Evolutionary conservation across 2,329 filamentous ascomycete species (phyloP).

Genomic region (Emericellopsis atlantica): DNA sequence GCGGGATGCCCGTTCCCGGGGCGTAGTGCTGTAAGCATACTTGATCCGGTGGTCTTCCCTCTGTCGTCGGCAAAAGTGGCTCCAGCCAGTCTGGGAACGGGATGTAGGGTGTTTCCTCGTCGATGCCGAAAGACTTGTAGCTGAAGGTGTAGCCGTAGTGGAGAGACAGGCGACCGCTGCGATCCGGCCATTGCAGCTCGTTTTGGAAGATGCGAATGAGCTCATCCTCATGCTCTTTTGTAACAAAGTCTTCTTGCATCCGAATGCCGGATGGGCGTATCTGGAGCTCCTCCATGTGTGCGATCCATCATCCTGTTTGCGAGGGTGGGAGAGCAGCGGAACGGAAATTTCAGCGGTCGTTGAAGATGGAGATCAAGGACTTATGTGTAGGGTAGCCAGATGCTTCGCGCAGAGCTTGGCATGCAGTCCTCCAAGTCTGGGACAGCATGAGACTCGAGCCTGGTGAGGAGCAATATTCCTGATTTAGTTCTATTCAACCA

Average conservation of each 20-base stretch:
- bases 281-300: constrained; percentile 11
- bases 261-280: constrained; percentile 21
- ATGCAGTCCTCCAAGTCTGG: too few species aligned
- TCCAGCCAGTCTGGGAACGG: constrained; percentile 37
- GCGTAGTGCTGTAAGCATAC: constrained; percentile 49
- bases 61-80: constrained; percentile 30
- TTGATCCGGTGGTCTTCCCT: constrained; percentile 35
- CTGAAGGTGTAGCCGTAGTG: constrained; percentile 46
- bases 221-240: constrained; percentile 24
- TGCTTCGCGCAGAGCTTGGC: too few species aligned
- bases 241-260: constrained; percentile 34
- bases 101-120: constrained; percentile 32
- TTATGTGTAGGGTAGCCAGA: too few species aligned
- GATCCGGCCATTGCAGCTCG: constrained; percentile 32
- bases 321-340: too few species aligned
- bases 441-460: too few species aligned
- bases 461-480: too few species aligned
- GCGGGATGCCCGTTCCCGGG: constrained; percentile 45
- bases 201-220: constrained; percentile 20
- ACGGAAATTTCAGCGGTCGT: too few species aligned
- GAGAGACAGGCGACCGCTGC: constrained; percentile 31
- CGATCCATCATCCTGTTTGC: too few species aligned
- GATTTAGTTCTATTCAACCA: too few species aligned
- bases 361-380: too few species aligned
- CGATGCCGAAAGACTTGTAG: constrained; percentile 45